These are phyloP conservation scores for Kodamaea sagamina DNA, from an alignment of 805 yeast species.

Conservation along the genomic window DNA sequence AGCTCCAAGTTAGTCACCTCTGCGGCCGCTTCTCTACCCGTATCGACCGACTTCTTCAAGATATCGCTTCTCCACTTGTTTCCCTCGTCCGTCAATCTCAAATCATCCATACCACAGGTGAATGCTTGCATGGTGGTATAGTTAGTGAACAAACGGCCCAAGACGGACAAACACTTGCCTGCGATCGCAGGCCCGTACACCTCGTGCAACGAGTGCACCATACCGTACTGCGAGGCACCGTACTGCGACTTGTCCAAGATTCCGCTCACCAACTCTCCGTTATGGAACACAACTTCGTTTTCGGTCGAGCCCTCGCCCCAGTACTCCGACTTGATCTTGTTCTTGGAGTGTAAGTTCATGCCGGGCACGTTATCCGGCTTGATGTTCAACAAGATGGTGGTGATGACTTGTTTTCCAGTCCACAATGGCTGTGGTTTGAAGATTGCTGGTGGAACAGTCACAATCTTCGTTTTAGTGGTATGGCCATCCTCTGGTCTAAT, in stretches of 20 bases:
- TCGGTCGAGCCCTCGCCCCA: slow-evolving; percentile 89
- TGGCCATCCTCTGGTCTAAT: slow-evolving; percentile 98
- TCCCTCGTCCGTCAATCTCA: slow-evolving; percentile 89
- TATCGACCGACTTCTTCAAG: slow-evolving; percentile 71
- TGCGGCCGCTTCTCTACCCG: slow-evolving; percentile 89
- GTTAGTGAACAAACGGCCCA: slow-evolving; percentile 93
- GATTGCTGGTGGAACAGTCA: slow-evolving; percentile 88
- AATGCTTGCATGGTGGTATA: slow-evolving; percentile 90
- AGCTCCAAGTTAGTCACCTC: slow-evolving; percentile 86
- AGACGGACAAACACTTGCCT: slow-evolving; percentile 85
- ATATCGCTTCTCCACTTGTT: slow-evolving; percentile 86
- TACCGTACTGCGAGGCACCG: slow-evolving; percentile 96
- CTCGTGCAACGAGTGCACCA: slow-evolving; percentile 94
- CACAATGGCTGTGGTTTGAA: slow-evolving; percentile 86
- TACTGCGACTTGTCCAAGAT: slow-evolving; percentile 96
- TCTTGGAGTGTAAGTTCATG: slow-evolving; percentile 75
- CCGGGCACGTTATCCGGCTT: slow-evolving; percentile 91
- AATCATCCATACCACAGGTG: slow-evolving; percentile 99
- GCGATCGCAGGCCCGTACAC: slow-evolving; percentile 91
- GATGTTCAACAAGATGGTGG: slow-evolving; percentile 87
- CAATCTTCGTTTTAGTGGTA: slow-evolving; percentile 65
- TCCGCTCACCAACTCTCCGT: slow-evolving; percentile 90
- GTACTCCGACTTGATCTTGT: slow-evolving; percentile 90
- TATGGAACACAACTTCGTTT: slow-evolving; percentile 78
- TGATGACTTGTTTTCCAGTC: slow-evolving; percentile 97